Base-by-base conservation (phyloP, 164 flowering plant species). In the Tinospora cordifolia region DNA sequence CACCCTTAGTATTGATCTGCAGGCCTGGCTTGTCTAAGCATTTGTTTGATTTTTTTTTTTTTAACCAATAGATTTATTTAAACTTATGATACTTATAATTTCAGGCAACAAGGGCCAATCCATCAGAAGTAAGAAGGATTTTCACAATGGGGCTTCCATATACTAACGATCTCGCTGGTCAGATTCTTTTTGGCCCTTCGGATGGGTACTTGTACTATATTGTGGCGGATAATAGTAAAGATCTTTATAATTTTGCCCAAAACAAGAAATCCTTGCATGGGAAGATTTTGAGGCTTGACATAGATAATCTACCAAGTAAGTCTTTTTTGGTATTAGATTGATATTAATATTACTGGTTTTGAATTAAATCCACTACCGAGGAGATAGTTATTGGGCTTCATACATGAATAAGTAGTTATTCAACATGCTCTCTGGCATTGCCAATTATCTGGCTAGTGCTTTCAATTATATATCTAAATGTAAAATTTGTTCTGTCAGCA, bases 221-320 rank as follows among this genome's bases (percentile, higher is more conserved):
- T 91, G 92, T 88, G 93, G 95, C 97, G 38, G 96, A 90, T 79
- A 97, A 96, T 41, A 93, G 89, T 54, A 87, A 83, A 8, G 98
- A 88, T 78, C 88, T 94, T 24, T 82, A 80, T 78, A 88, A 86
- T 72, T 88, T 89, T 69, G 71, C 96, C 21, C 98, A 94, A 69
- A 90, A 89, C 81, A 94, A 89, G 82, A 89, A 88, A 76, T 89
- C 96, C 21, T 78, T 89, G 81, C 96, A 91, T 71, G 96, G 97
- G 38, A 94, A 91, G 76, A 81, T 91, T 62, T 83, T 87, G 88
- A 82, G 97, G 73, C 79, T 94, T 68, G 98, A 94, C 71, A 72
- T 91, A 22, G 85, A 94, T 65, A 85, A 78, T 76, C 75, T 87
- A 7, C 89, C 97, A 67, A 49, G 69, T 67, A 38, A 67, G 69